phyloP scores from a whole-genome alignment of 805 yeast genomes.

The Clavispora carvajalis region DNA sequence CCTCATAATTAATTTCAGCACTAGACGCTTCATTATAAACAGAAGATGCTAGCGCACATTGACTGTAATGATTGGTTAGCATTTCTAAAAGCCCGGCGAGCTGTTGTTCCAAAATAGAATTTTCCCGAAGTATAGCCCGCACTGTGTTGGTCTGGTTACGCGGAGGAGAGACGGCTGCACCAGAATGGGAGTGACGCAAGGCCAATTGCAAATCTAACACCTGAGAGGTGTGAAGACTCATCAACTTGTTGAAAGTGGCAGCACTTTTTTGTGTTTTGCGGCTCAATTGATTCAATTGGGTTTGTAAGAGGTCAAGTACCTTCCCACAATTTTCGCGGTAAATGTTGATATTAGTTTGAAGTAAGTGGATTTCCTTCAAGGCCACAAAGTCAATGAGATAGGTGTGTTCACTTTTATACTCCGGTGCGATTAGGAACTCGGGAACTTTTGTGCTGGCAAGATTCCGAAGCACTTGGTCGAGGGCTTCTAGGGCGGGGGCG shows the following conservation, averaged over 20 bases:
- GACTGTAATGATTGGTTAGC: conserved; percentile 79
- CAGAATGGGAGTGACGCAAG: conserved; percentile 1
- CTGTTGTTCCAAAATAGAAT: conserved; percentile 54
- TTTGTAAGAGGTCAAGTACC: conserved; percentile 1
- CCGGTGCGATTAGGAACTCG: conserved; percentile 8
- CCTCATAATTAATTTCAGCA: conserved; percentile 31
- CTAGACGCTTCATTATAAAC: conserved; percentile 25
- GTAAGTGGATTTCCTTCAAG: conserved; percentile 22
- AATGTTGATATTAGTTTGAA: conserved; percentile 22
- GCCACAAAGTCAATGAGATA: conserved; percentile 31
- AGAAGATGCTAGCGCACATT: conserved; percentile 50
- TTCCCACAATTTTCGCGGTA: conserved; percentile 21
- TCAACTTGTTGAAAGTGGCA: conserved; percentile 13
- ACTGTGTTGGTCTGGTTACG: conserved; percentile 4
- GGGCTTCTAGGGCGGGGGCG: conserved; percentile 19
- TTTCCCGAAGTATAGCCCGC: conserved; percentile 24
- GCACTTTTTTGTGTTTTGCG: conserved; percentile 1
- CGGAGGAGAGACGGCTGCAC: not conserved
- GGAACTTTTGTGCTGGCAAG: conserved; percentile 29
- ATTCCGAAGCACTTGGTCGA: conserved; percentile 21
- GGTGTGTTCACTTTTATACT: conserved; percentile 3
- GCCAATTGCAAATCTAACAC: conserved; percentile 8
- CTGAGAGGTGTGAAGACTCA: conserved; percentile 10
- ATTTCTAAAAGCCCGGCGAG: conserved; percentile 65
- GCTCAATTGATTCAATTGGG: not conserved